Evolutionary conservation across 768 basidiomycete genomes (phyloP).

Genomic region (Coprinopsis strossmayeri): DNA sequence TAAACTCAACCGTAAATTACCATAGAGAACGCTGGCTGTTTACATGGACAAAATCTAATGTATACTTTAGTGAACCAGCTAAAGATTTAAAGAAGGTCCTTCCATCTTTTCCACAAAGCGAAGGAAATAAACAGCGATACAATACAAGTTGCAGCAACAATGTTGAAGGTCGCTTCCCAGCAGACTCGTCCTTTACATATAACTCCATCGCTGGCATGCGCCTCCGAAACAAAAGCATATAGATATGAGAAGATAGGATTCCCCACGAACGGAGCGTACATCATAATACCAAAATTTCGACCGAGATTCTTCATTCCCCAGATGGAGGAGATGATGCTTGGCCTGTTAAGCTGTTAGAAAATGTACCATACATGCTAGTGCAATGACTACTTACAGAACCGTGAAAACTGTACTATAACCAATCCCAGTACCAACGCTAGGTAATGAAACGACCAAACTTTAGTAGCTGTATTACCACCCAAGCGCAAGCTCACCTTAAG

Average conservation of each 20-base stretch:
- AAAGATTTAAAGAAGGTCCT: slow-evolving; percentile 30
- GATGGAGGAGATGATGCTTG: slow-evolving; percentile 61
- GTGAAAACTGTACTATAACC: slow-evolving; percentile 71
- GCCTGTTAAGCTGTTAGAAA: slow-evolving; percentile 31
- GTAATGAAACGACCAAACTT: not conserved
- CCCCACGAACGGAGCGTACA: slow-evolving; percentile 71
- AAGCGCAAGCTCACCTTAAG: slow-evolving; percentile 48
- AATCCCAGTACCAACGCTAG: slow-evolving; percentile 57
- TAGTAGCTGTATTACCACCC: not conserved
- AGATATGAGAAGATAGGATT: slow-evolving; percentile 74
- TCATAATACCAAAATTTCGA: slow-evolving; percentile 70
- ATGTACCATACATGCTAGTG: not conserved
- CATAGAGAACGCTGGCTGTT: no score
- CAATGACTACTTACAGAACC: slow-evolving; percentile 45
- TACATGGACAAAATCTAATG: no score
- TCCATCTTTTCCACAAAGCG: slow-evolving; percentile 62
- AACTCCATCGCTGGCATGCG: slow-evolving; percentile 33
- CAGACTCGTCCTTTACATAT: slow-evolving; percentile 56
- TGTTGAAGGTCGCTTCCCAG: slow-evolving; percentile 61
- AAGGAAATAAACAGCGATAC: slow-evolving; percentile 38
- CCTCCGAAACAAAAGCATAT: slow-evolving; percentile 62
- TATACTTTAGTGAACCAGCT: no score
- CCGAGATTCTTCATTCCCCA: slow-evolving; percentile 70
- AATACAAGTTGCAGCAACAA: slow-evolving; percentile 35
- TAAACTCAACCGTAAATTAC: no score